Base-by-base conservation (phyloP, 75 land plant species). In the Cunninghamia lanceolata region DNA sequence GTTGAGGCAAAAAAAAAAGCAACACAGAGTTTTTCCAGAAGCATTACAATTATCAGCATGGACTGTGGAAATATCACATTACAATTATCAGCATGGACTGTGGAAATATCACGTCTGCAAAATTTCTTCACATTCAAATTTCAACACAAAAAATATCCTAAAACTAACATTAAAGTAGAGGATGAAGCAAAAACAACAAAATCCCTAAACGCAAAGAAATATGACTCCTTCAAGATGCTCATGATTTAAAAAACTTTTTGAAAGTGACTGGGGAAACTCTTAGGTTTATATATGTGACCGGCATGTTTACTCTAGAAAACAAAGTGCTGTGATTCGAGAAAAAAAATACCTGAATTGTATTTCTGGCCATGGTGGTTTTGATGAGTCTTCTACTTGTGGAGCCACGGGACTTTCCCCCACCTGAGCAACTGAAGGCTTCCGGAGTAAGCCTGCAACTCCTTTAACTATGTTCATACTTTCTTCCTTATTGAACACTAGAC, bases 361-460 rank as follows among this genome's bases (percentile, higher is more conserved):
- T 38, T 81, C 92, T 66, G 89, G 91, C 82, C 86, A 73, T 39
- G 93, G 91, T 80, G 87, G 90, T 43, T 85, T 53, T 10, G 86
- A 84, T 77, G 83, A 89, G 45, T 84, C 89, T 8, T 47, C 43
- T 16, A 40, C 84, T 76, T 74, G 94, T 79, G 84, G 2, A 34
- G 53, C 88, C 15, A 89, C 82, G 28, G 45, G 9, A 46, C 86
- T 77, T 35, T 92, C 92, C 21, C 89, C 91, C 63, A 63, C 59
- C 43, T 88, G 93, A 80, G 87, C 88, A 83, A 84, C 52, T 28
- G 93, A 91, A 15, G 94, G 86, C 87, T 93, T 91, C 76, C 96
- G 87, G 9, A 95, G 89, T 34, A 95, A 92, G 84, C 92, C 95
- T 34, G 96, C 92, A 40, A 95, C 96, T 39, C 96, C 96, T 85